A percentile compares a stretch with the other conserved stretches of the same genome.
Evolutionary conservation across 2,329 filamentous ascomycete species (phyloP).

Genomic region (Penicillium sp.): DNA sequence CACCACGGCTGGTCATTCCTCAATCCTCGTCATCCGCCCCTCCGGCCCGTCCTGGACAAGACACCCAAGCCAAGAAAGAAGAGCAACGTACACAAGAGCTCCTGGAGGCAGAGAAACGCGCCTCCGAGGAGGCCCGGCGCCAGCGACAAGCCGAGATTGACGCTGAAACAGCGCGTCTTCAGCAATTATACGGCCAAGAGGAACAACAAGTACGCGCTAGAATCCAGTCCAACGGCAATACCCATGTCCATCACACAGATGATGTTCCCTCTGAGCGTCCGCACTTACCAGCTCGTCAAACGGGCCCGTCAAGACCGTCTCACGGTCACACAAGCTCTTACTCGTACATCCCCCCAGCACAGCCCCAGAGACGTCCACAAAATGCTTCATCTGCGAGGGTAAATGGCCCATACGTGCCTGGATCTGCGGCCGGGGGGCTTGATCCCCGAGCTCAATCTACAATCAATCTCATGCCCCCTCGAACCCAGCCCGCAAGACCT

Average conservation of each 20-base stretch:
- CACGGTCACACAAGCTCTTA: slow-evolving; percentile 16
- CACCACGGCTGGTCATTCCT: slow-evolving; percentile 9
- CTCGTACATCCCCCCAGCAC: slow-evolving; percentile 18
- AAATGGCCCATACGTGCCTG: slow-evolving; percentile 17
- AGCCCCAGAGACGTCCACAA: slow-evolving; percentile 9
- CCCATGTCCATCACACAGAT: neutral
- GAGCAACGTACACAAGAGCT: slow-evolving; percentile 48
- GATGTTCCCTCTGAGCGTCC: slow-evolving; percentile 8
- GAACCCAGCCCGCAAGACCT: slow-evolving; percentile 11
- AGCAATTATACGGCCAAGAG: slow-evolving; percentile 50
- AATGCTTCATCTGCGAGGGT: slow-evolving; percentile 12
- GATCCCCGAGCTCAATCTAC: slow-evolving; percentile 19
- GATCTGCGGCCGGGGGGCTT: slow-evolving; percentile 4
- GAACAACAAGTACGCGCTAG: slow-evolving; percentile 28
- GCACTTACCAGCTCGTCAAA: slow-evolving; percentile 17
- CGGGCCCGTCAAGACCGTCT: slow-evolving; percentile 9
- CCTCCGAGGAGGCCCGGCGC: slow-evolving; percentile 46
- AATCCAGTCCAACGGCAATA: slow-evolving; percentile 7
- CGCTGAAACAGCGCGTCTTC: slow-evolving; percentile 69
- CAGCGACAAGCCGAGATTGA: slow-evolving; percentile 54
- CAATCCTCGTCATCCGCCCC: slow-evolving; percentile 10
- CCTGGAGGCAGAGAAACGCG: slow-evolving; percentile 39
- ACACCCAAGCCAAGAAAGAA: slow-evolving; percentile 42
- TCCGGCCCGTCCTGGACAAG: slow-evolving; percentile 23
- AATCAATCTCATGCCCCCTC: slow-evolving; percentile 13